Base-by-base conservation (phyloP, 768 basidiomycete species). In the Tremella fuciformis region DNA sequence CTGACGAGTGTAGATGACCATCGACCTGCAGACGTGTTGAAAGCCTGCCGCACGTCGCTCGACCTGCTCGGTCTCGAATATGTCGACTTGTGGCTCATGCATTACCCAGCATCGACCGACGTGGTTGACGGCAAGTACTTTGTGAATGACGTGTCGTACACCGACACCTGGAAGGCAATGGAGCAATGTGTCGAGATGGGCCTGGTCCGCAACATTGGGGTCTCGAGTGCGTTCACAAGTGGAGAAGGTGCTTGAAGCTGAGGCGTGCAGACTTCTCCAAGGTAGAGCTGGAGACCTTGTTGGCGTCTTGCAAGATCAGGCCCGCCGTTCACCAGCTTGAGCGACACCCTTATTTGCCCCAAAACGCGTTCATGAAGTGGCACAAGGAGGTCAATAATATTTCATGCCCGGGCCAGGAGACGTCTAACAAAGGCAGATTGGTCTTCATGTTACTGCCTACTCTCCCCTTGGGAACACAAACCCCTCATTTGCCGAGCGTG, bases 41-140 rank as follows among this genome's bases (percentile, higher is more conserved):
- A 80, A 1, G 80, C 79, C 3, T 80, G 88, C 1, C 84, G 88
- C 62, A 83, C 86, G 50, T 83, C 62, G 8, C 39, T 66, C 4
- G 52, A 55, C 18, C 26, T 49, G 2, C 40, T 66, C 13, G 58
- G 55, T 8, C 38, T 58, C 0, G 81, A 85, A 37, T 88, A 88
- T 69, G 79, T 90, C 50, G 88, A 89, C 70, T 74, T 89, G 50
- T 89, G 88, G 67, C 77, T 90, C 50, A 86, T 89, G 58, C 88
- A 89, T 67, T 89, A 87, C 87, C 86, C 66, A 26, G 50, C 54
- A 38, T 54, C 59, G 19, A 58, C 48, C 13, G 50, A 55, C 29
- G 21, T 49, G 83, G 83, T 84, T 54, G 81, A 79, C 26, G 37
- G 4, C 22, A 80, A 78, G 3, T 77, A 78, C 50, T 73, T 80